phyloP scores from a whole-genome alignment of 2,329 filamentous ascomycete genomes.

The Botrytis elliptica region DNA sequence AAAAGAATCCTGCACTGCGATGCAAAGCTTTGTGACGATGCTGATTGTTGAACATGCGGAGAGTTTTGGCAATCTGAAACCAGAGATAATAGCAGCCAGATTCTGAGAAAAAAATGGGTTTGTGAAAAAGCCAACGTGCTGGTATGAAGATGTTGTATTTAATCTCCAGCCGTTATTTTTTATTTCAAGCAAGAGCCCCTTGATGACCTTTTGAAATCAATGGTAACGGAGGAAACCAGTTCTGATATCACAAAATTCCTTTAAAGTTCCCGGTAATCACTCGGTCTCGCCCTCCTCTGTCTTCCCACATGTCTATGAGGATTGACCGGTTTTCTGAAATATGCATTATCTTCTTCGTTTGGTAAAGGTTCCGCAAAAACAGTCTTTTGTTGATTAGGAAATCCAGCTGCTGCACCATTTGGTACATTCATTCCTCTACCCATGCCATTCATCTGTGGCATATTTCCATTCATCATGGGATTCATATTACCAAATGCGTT shows the following conservation, averaged over 20 bases:
- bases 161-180: not conserved
- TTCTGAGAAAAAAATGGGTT: not conserved
- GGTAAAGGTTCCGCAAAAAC: slow-evolving; percentile 51
- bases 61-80: not conserved
- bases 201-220: not conserved
- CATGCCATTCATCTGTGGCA: slow-evolving; percentile 38
- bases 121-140: not conserved
- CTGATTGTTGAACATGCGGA: not conserved
- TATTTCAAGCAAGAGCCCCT: too few relatives aligned
- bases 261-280: slow-evolving; percentile 73
- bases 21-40: not conserved
- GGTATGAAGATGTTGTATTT: not conserved
- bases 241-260: not conserved
- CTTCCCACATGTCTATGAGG: slow-evolving; percentile 85
- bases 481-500: slow-evolving; percentile 28
- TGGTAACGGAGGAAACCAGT: not conserved
- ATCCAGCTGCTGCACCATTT: slow-evolving; percentile 41
- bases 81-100: not conserved
- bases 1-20: too few relatives aligned
- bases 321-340: slow-evolving; percentile 94
- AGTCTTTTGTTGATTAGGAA: slow-evolving; percentile 56
- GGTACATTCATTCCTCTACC: slow-evolving; percentile 38
- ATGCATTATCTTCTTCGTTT: slow-evolving; percentile 80
- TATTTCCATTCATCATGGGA: slow-evolving; percentile 37
- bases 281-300: slow-evolving; percentile 75